Evolutionary conservation across 2,329 filamentous ascomycete genomes (phyloP), one percentile per base, ranked within the genome.

Genomic region (Colletotrichum kahawae): DNA sequence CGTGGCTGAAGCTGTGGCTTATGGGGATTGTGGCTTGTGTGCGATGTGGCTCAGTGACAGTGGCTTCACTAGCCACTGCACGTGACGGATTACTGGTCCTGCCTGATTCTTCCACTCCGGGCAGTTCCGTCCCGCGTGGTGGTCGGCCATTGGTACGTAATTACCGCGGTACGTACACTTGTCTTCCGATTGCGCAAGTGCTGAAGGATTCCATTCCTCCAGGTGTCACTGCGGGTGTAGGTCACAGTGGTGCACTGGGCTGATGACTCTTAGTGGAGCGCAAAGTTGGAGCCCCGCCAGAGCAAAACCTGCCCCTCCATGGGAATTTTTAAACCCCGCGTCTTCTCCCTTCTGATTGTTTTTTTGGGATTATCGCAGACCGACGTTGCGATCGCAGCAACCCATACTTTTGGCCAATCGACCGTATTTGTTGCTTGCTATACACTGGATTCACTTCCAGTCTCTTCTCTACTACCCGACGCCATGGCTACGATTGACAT

Each of bases 401-500:
- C 69, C 73, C 69, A 59, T 73, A 72, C 70, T 21, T 75, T 75
- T 51, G 43, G 63, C 66, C 69, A 73, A 68, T 72, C 63, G 43
- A 29, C 31, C 48, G 51, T 54, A n/a, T 48, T 57, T 43, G 73
- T 75, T 75, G 73, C 73, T 75, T 54, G 59, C 59, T 70, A 68
- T 48, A 59, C 33, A 36, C 29, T 63, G 33, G 66, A 68, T 59
- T 38, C 66, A 43, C 34, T 9, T 60, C 33, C n/a, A 34, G 13
- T n/a, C 33, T 21, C 24, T 21, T 38, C 43, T 51, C n/a, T 31
- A 29, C 57, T 38, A 64, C 57, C 62, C 51, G 57, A 67, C 69
- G 73, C 72, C 63, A 75, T 75, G 73, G 64, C 73, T 36, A 78
- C 81, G 63, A 82, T 82, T 77, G 81, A 79, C 16, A 77, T 83